Evolutionary conservation across 805 yeast species (phyloP), one percentile per base, ranked within the genome.

Genomic region (Candida germanica): DNA sequence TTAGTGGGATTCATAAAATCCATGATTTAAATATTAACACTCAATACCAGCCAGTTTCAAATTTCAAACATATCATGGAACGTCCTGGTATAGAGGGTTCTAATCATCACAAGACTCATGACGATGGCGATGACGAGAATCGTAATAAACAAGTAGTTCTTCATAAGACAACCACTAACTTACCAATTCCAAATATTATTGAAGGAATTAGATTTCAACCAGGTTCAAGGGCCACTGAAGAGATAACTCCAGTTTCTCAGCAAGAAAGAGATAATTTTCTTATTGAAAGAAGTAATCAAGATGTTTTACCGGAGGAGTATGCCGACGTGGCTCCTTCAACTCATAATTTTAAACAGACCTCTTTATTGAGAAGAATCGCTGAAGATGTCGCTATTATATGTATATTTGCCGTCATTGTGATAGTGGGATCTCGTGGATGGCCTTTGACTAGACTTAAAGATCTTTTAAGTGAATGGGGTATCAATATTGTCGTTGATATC

Each of bases 331-430:
- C 20, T 16, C 22, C 35, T 16, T 27, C 33, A 5, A 27, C 26
- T 31, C 2, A 9, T n/a, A 33, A 27, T 7, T n/a, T 25, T 13
- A 29, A 14, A 8, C 23, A 19, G 16, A 41, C 14, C 29, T 43
- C 47, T 6, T 27, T 66, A 5, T 22, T 55, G 6, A 43, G 48
- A 36, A 53, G 75, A 39, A 51, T 70, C 4, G 50, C 69, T 35
- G 83, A 77, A 46, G 79, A 77, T 46, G 59, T 74, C n/a, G 45
- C 69, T 4, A 73, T 74, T 12, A 64, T 78, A 6, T 33, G 61
- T 27, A 4, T 45, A 66, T 1, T 58, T 72, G 35, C 69, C 13
- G 35, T 56, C 1, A 50, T 71, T 2, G 49, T 71, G 5, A 52
- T 66, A 20, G 42, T 58, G 1, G 50, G 73, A 13, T 7, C 23